Percentiles rank a stretch among this genome's conserved stretches.
phyloP scores from a whole-genome alignment of 768 basidiomycete genomes.

The Suillus fuscotomentosus region DNA sequence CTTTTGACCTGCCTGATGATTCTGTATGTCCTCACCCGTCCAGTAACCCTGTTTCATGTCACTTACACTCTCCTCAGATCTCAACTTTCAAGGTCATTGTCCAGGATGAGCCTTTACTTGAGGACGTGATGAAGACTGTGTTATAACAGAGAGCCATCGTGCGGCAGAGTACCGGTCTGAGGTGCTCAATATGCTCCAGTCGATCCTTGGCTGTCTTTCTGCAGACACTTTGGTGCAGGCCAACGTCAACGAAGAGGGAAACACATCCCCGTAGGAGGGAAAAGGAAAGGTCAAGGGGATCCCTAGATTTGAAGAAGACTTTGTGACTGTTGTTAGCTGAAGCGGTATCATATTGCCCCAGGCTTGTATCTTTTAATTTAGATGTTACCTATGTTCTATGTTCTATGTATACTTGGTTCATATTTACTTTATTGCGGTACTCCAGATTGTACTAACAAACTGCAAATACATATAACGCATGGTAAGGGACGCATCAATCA shows the following conservation, averaged over 20 bases:
- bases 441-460: neutral
- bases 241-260: neutral
- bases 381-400: neutral
- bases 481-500: no score
- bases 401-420: neutral
- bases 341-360: neutral
- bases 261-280: no score
- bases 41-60: no score
- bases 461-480: neutral
- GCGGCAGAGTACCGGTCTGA: slow-evolving; percentile 9
- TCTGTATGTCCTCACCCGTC: no score
- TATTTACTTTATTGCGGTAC: neutral
- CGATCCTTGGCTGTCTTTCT: slow-evolving; percentile 2
- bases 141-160: no score
- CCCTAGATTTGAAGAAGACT: neutral
- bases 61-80: no score
- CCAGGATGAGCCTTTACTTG: no score
- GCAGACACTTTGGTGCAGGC: neutral
- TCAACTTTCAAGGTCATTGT: no score
- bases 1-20: no score
- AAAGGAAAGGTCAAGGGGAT: slow-evolving; percentile 41
- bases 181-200: slow-evolving; percentile 1
- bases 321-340: neutral
- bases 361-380: neutral
- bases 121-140: no score